Evolutionary conservation across 176 grass and related monocot species (phyloP).

Genomic region (Microstegium vimineum): DNA sequence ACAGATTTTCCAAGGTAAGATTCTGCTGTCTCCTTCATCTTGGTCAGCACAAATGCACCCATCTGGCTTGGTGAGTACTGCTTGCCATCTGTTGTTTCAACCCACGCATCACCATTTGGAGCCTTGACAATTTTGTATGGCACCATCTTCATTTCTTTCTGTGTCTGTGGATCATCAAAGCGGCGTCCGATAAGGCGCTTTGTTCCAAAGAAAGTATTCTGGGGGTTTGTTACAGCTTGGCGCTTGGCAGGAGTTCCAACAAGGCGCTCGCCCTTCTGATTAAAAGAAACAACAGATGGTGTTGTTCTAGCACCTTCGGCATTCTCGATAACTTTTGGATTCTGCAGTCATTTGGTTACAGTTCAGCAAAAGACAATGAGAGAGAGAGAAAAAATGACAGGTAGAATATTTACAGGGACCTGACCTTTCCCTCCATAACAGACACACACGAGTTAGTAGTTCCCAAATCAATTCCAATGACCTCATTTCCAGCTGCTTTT

Average conservation of each 20-base stretch:
- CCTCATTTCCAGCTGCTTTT: not conserved
- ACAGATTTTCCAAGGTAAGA: slow-evolving; percentile 27
- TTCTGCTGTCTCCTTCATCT: slow-evolving; percentile 34
- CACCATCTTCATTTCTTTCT: slow-evolving; percentile 30
- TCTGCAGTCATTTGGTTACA: slow-evolving; percentile 26
- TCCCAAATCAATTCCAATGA: slow-evolving; percentile 26
- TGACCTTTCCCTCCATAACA: slow-evolving; percentile 30
- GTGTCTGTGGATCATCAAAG: slow-evolving; percentile 28
- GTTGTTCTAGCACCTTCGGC: slow-evolving; percentile 26
- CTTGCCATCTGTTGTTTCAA: slow-evolving; percentile 19
- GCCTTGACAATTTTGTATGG: slow-evolving; percentile 22
- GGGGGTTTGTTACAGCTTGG: slow-evolving; percentile 21
- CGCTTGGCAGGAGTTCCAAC: slow-evolving; percentile 23
- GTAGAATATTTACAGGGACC: no score
- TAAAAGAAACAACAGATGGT: slow-evolving; percentile 24
- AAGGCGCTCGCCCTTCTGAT: slow-evolving; percentile 15
- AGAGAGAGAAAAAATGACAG: not conserved
- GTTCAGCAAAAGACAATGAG: not conserved
- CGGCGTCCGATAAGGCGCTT: slow-evolving; percentile 15
- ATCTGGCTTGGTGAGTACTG: slow-evolving; percentile 22
- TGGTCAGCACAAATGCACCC: slow-evolving; percentile 27
- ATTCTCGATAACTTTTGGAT: slow-evolving; percentile 58
- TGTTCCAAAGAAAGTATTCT: slow-evolving; percentile 36
- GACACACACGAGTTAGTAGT: slow-evolving; percentile 23
- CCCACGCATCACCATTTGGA: slow-evolving; percentile 20